Base-by-base conservation (phyloP, 2,329 filamentous ascomycete genomes). In the Monilinia aucupariae region DNA sequence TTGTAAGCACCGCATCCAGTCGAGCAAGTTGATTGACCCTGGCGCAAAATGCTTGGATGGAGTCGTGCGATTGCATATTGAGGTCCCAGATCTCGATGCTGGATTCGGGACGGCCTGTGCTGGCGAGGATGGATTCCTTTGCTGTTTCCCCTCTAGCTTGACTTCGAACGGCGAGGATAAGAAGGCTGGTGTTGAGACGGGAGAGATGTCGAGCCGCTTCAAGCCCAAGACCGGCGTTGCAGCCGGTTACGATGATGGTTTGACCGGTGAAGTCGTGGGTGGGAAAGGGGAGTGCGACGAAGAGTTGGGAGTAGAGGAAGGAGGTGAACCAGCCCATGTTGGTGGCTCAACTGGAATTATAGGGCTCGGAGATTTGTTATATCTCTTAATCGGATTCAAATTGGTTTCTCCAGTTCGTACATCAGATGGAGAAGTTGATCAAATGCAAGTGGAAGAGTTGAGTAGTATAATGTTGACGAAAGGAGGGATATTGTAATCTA, bases 1-100 rank as follows among this genome's bases (percentile, higher is more conserved):
- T 83, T 50, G 75, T 72, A 25, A 81, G 66, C 37, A 79, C 70
- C 39, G 76, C 74, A 67, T 83, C 80, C 2, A 83, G 64, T 3
- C 78, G 75, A 1, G 71, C 61, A 10, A 81, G 72, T 13, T 12
- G 20, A 27, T 75, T 66, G 12, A 43, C 63, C 30, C 43, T 32
- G 22, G 27, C 20, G 22, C 41, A 64, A 62, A 68, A 70, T 6
- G 54, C 49, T 27, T 67, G 61, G 52, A 69, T 64, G 4, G 64
- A 68, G 4, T 61, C 64, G 17, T 45, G 62, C 1, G 51, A 62
- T 17, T 64, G 56, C 41, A 71, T 61, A 32, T 71, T 69, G 0
- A 70, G 39, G 7, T 64, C 45, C 69, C 69, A 71, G 10, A 68
- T 63, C 37, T 68, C 66, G n/a, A 69, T 63, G 30, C 61, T 50